Base-by-base conservation (phyloP, 208 protist species). In the Trypanosoma cruzi region DNA sequence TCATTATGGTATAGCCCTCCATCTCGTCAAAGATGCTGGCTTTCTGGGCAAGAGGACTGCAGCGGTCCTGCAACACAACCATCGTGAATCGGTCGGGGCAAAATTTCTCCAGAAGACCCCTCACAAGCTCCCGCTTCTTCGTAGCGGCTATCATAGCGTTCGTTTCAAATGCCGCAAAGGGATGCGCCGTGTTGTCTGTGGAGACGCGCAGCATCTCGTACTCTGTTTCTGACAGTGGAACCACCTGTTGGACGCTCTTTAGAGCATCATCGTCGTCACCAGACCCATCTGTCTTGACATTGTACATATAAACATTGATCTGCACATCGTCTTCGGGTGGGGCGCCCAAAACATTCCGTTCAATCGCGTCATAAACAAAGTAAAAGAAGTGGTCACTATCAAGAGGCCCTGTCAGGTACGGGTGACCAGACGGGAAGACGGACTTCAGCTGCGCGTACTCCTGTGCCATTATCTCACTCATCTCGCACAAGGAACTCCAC, bases 361-460 rank as follows among this genome's bases (percentile, higher is more conserved):
- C 46, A 42, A 94, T 75, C 63, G 67, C 74, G 66, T 96, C 91
- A 64, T 85, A 96, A 55, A 94, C 85, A 71, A 93, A 96, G 79
- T 89, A 79, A 68, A 93, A 94, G 73, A 81, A 93, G 71, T 96
- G 91, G 37, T 92, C 86, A 48, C 91, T 80, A 71, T 96, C 85
- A n/a, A 96, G 81, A 24, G 91, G 81, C 20, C 91, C 91, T 22
- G 75, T 88, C 31, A 96, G 78, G 63, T 93, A 93, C 4, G 91
- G 85, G 53, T 86, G 76, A 62, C 91, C 91, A 26, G 61, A 42
- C 16, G 88, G 88, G 66, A 96, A 94, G 20, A 79, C 81, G 14
- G 82, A 79, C 77, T 94, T 92, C 6, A 96, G 77, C 57, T 86
- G 86, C 22, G 91, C 88, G 78, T 96, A 96, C 75, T 96, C 91